Evolutionary conservation across 345 rosid genomes (phyloP), one percentile per base, ranked within the genome.

Genomic region (Moricandia moricandioides): DNA sequence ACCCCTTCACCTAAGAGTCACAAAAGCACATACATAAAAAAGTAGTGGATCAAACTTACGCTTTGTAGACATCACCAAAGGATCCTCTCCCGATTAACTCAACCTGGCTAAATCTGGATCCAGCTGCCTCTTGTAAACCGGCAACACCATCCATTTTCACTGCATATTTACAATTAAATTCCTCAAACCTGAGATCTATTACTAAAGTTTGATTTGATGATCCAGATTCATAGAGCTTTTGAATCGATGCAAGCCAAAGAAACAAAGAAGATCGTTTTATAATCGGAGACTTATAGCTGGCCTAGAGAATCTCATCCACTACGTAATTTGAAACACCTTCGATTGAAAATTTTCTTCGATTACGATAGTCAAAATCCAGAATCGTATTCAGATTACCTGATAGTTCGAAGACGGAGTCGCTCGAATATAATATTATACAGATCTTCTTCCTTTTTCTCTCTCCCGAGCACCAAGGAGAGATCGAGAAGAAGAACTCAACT

Each of bases 21-120:
- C 40, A 8, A 35, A n/a, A n/a, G n/a, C n/a, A n/a, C n/a, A n/a
- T n/a, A n/a, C n/a, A n/a, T n/a, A n/a, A n/a, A n/a, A n/a, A n/a
- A n/a, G n/a, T n/a, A n/a, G n/a, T n/a, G n/a, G n/a, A n/a, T n/a
- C 37, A 34, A 34, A 37, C 91, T 83, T 81, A 94, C 98, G 92
- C 98, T 86, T 94, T 94, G 77, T 91, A 94, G 75, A 94, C 98
- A 49, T 94, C 98, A 1, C 98, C 98, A 47, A 94, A 94, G 0
- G 97, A 94, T 43, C 98, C 98, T 85, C 92, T 87, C 24, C 98
- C 98, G 16, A 94, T 94, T 82, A 90, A 86, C 87, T 91, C 96
- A 65, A 84, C 72, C 29, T 89, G 88, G 79, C 82, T 87, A 83
- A 94, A 94, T 82, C 96, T 87, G 68, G 85, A 72, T 67, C 92